phyloP scores from a whole-genome alignment of 2,329 filamentous ascomycete species.

The Aspergillus tamarii region DNA sequence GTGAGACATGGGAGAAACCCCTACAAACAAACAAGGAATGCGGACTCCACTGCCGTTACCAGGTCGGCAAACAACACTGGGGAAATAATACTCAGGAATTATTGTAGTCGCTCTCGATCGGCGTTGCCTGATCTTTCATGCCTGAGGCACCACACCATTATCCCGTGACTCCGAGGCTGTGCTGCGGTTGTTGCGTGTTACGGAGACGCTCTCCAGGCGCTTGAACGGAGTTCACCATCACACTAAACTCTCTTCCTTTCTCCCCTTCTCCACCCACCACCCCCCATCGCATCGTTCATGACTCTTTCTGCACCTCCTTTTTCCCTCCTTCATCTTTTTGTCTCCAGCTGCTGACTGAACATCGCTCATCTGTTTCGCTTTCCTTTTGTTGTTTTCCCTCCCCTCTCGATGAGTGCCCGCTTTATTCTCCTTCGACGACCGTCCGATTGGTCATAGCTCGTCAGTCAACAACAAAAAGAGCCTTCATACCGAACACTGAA shows the following conservation, averaged over 20 bases:
- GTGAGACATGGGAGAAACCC: too few relatives aligned
- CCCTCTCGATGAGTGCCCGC: conserved; percentile 40
- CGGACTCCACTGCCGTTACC: neutral
- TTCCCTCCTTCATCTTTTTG: conserved; percentile 7
- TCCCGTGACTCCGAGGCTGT: conserved; percentile 24
- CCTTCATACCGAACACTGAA: neutral
- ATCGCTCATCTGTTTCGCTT: conserved; percentile 13
- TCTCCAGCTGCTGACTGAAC: neutral
- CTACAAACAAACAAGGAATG: neutral
- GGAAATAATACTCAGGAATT: neutral
- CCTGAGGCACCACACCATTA: conserved; percentile 12
- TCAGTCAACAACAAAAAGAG: conserved; percentile 1
- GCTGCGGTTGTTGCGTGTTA: neutral
- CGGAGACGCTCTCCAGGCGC: neutral
- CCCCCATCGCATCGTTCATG: conserved; percentile 7
- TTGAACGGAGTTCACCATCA: neutral
- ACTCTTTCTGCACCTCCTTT: conserved; percentile 4
- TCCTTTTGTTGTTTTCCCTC: conserved; percentile 12
- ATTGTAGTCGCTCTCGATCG: neutral
- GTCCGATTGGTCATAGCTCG: conserved; percentile 37
- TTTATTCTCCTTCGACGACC: conserved; percentile 32
- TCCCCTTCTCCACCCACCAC: neutral
- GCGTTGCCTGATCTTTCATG: conserved; percentile 13
- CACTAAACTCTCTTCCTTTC: neutral
- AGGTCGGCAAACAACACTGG: too few relatives aligned